Evolutionary conservation across 2,329 filamentous ascomycete genomes (phyloP).

Genomic region (Verticillium nonalfalfae): DNA sequence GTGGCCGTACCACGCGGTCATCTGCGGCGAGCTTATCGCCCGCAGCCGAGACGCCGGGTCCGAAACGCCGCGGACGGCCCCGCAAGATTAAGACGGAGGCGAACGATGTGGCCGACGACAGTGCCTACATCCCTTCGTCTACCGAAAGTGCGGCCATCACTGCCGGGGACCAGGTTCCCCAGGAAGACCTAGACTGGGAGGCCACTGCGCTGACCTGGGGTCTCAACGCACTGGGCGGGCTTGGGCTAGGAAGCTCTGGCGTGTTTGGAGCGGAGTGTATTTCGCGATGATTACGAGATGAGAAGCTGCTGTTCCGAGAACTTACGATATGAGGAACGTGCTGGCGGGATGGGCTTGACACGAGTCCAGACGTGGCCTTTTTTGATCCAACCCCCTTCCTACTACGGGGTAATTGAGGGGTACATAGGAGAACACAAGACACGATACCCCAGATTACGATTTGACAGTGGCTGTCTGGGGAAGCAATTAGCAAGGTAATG

Average conservation of each 20-base stretch:
- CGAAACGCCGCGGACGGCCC: slow-evolving; percentile 16
- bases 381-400: neutral
- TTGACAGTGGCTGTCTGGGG: neutral
- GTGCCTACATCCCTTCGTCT: slow-evolving; percentile 27
- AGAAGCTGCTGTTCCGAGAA: neutral
- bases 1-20: slow-evolving; percentile 3
- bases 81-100: slow-evolving; percentile 18
- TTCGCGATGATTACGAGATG: slow-evolving; percentile 21
- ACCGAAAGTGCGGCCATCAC: slow-evolving; percentile 20
- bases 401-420: neutral
- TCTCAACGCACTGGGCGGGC: slow-evolving; percentile 32
- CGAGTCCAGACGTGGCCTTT: neutral
- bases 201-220: slow-evolving; percentile 39
- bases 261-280: slow-evolving; percentile 41
- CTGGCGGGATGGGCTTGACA: neutral
- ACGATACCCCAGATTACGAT: neutral
- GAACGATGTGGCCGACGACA: slow-evolving; percentile 22
- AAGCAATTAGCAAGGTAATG: neutral
- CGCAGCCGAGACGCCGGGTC: neutral
- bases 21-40: neutral
- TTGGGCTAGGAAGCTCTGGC: slow-evolving; percentile 36
- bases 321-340: neutral
- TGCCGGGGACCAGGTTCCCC: slow-evolving; percentile 35
- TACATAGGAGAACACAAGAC: neutral
- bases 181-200: slow-evolving; percentile 38